These are phyloP conservation scores for Neurospora sp. DNA, from an alignment of 495 filamentous ascomycete genomes.

Conservation along the genomic window DNA sequence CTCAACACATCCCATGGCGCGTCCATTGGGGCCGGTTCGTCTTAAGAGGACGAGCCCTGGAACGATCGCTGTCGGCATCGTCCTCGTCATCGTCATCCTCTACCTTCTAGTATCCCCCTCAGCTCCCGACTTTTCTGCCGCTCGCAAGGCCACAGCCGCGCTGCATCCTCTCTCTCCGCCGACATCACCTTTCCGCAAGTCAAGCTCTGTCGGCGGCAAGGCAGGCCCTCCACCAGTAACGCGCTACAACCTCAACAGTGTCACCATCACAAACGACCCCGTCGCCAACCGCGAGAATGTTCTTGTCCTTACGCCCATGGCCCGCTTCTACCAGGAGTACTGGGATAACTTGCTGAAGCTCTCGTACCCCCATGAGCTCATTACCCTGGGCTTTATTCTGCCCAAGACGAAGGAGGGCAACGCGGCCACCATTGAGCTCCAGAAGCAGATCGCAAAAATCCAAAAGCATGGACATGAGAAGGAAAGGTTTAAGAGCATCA, in stretches of 20 bases:
- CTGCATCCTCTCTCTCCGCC: constrained; percentile 72
- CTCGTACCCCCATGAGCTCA: constrained; percentile 83
- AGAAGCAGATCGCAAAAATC: constrained; percentile 73
- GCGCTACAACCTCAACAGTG: constrained; percentile 87
- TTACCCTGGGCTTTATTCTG: constrained; percentile 92
- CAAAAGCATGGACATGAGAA: constrained; percentile 66
- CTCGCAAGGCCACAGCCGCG: constrained; percentile 45
- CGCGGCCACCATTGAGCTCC: constrained; percentile 65
- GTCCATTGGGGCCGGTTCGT: constrained; percentile 46
- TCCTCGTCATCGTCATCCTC: constrained; percentile 43
- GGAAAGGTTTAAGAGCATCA: constrained; percentile 80
- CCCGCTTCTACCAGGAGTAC: constrained; percentile 85
- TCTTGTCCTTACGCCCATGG: constrained; percentile 85
- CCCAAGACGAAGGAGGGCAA: constrained; percentile 87
- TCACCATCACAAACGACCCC: constrained; percentile 70
- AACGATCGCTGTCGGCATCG: constrained; percentile 38
- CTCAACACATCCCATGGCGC: constrained; percentile 31
- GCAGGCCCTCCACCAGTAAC: constrained; percentile 72
- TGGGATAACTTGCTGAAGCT: constrained; percentile 90
- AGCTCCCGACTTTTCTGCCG: constrained; percentile 28
- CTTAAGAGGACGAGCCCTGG: constrained; percentile 44
- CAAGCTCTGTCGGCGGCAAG: constrained; percentile 46
- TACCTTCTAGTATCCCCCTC: constrained; percentile 41
- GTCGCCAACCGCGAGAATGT: constrained; percentile 72
- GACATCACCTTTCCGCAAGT: constrained; percentile 70